Base-by-base conservation (phyloP, 768 basidiomycete species). In the Hypholoma fasciculare region DNA sequence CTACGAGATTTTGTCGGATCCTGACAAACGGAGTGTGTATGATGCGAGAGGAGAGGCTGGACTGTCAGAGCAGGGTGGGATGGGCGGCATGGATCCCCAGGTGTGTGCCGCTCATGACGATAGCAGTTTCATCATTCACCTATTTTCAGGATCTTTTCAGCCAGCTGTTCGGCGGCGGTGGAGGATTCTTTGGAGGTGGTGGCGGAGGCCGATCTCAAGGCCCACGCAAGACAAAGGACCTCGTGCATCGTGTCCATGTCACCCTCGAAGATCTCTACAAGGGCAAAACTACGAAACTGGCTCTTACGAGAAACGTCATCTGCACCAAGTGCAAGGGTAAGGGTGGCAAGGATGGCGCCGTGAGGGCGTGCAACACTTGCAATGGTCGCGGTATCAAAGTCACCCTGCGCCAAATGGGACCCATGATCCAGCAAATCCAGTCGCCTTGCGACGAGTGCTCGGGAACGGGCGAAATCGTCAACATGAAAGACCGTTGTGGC, bases 371-470 rank as follows among this genome's bases (percentile, higher is more conserved):
- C 75, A 62, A 71, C 43, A 67, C 78, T 13, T 99, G 97, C 78
- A 82, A 77, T 67, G 97, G 97, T 56, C 92, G 94, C 63, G 97
- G 97, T 67, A 76, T 96, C 78, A 92, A 88, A 71, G 74, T 98
- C 69, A 93, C 90, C 52, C 77, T 98, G 60, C 91, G 97, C 60
- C 97, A 98, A 73, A 92, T 99, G 86, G 97, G 97, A 26, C 97
- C 97, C 4, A 99, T 99, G 97, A 93, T 99, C 66, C 97, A 99
- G 75, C 96, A 99, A 76, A 92, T 98, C 65, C 97, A 98, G 72
- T 92, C 94, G 54, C 82, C 87, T 46, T 99, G 97, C 78, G 87
- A 89, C 70, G 97, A 98, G 14, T 99, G 97, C 73, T 84, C 81
- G 51, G 97, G 93, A 14, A 84, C 87, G n/a, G 97, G 97, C 63